Percentiles rank a stretch among this genome's conserved stretches.
phyloP scores from a whole-genome alignment of 2,329 filamentous ascomycete genomes.

The Botryosphaeria dothidea region DNA sequence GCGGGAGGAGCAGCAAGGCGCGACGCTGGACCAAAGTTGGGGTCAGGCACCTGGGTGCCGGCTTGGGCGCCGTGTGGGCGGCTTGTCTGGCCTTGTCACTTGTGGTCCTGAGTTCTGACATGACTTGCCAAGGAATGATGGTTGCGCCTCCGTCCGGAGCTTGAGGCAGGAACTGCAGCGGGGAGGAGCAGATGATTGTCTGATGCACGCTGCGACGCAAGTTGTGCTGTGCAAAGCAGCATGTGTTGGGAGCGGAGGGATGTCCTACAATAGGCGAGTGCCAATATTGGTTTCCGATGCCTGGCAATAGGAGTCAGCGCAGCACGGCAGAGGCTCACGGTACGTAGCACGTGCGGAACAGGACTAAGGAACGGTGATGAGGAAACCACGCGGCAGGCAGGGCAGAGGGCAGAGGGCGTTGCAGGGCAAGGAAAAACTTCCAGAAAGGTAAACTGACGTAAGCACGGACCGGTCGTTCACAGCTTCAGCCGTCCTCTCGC shows the following conservation, averaged over 20 bases:
- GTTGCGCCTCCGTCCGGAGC: no score
- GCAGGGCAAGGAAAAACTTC: constrained; percentile 8
- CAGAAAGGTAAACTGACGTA: constrained; percentile 7
- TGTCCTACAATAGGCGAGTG: background rate
- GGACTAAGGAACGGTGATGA: background rate
- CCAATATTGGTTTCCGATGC: background rate
- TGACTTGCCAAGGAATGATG: background rate
- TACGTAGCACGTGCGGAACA: background rate
- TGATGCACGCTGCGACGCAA: background rate
- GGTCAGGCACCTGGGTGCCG: background rate
- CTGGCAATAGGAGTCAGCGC: background rate
- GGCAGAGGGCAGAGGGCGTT: no score
- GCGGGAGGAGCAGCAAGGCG: background rate
- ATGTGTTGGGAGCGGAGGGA: background rate
- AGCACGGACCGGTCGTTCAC: constrained; percentile 2
- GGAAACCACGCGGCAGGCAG: background rate
- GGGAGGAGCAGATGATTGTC: background rate
- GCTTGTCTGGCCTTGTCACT: background rate
- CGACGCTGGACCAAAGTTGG: background rate
- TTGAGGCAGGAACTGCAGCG: background rate
- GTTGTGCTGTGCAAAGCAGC: background rate
- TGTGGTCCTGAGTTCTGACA: constrained; percentile 1
- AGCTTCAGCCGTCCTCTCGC: background rate
- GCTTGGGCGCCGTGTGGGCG: background rate
- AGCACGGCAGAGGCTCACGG: background rate